Evolutionary conservation across 1,284 basidiomycete species (phyloP), one percentile per base, ranked within the genome.

Genomic region (Megacollybia platyphylla): DNA sequence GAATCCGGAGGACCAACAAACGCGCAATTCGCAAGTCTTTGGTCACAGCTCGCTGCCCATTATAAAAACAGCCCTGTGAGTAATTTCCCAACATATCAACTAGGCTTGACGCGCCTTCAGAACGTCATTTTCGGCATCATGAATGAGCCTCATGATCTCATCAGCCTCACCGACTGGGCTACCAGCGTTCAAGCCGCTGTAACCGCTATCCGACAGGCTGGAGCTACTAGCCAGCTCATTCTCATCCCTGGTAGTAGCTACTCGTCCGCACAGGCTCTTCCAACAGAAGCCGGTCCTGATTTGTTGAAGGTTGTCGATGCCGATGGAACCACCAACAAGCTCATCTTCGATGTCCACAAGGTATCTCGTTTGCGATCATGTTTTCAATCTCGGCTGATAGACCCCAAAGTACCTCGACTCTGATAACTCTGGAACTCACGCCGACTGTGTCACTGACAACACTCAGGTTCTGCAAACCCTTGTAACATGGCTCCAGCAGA

Each of bases 391-490:
- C 48, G 51, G 49, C 38, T 54, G 53, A 34, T 40, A 56, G 64
- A 72, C 76, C 3, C 74, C 77, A 64, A 70, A 76, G 57, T 79
- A 78, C 57, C 68, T 76, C 47, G 76, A 79, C 55, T 61, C 60
- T 42, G 73, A 76, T 55, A 73, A 73, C 55, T 70, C 66, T 34
- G 76, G 76, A 39, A 76, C 71, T 3, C 64, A 68, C 51, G 49
- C 65, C 8, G 65, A 70, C 47, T 65, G 67, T 48, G 65, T 62
- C 36, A 73, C 68, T 10, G 31, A 34, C 31, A 58, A 59, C 30
- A 64, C 61, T 5, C 17, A 29, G 6, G 39, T 40, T 18, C 29
- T 40, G 39, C 15, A 15, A 15, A 29, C 15, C 10, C 64, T 77
- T 15, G 64, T 67, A 30, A 50, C 50, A 34, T 77, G 65, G 61